Percentiles rank a stretch among this genome's conserved stretches.
Evolutionary conservation across 192 early-diverging fungal species (phyloP).

Genomic region (Jimgerdemannia flammicorona): DNA sequence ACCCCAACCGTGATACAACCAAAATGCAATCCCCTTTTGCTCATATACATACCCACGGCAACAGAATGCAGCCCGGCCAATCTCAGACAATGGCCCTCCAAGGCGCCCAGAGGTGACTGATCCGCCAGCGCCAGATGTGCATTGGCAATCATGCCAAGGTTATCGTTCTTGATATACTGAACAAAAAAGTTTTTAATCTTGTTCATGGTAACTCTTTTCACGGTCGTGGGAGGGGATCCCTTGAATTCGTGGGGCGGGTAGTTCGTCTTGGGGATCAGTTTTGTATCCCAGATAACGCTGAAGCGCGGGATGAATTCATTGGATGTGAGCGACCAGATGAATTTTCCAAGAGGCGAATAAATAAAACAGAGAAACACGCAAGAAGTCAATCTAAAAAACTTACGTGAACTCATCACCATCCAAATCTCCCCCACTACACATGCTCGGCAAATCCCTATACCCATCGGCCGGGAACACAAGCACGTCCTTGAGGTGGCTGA

Average conservation of each 20-base stretch:
- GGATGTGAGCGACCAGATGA: background rate
- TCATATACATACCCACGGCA: conserved; percentile 44
- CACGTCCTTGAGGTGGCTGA: conserved; percentile 57
- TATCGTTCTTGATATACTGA: conserved; percentile 60
- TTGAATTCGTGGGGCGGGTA: conserved; percentile 51
- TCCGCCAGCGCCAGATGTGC: conserved; percentile 66
- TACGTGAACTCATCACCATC: conserved; percentile 77
- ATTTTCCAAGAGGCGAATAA: background rate
- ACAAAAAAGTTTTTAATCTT: conserved; percentile 62
- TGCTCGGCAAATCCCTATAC: conserved; percentile 63
- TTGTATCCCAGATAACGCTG: conserved; percentile 54
- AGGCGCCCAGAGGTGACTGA: conserved; percentile 34
- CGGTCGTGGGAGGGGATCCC: conserved; percentile 21
- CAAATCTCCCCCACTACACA: conserved; percentile 79
- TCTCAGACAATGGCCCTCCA: conserved; percentile 42
- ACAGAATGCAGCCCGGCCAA: conserved; percentile 67
- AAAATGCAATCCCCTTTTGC: background rate
- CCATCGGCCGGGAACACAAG: conserved; percentile 72
- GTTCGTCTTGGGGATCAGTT: conserved; percentile 32
- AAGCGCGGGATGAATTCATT: background rate
- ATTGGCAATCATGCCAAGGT: conserved; percentile 66
- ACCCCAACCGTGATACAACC: background rate
- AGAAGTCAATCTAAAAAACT: background rate
- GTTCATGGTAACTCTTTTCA: conserved; percentile 37
- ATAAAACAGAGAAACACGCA: background rate